Conservation (phyloP, 345 rosid genomes). For the Lepidium sativum region DNA sequence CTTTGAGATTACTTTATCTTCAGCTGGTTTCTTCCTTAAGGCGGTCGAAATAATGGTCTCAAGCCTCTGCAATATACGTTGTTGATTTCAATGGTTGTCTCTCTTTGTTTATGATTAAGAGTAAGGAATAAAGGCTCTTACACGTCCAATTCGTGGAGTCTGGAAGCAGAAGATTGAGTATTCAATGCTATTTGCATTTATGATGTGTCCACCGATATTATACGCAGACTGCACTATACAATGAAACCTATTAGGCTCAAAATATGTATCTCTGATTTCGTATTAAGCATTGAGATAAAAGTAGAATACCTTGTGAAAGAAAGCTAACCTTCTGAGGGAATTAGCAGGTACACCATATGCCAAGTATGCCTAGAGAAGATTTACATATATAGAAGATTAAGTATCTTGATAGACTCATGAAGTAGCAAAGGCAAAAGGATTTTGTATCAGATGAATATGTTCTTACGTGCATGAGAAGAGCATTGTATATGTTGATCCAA, state of each 20-base stretch:
- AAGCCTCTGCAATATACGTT: slow-evolving; percentile 54
- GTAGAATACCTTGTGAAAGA: slow-evolving; percentile 81
- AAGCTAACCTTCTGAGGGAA: slow-evolving; percentile 66
- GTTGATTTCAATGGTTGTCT: background rate
- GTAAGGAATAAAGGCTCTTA: slow-evolving; percentile 22
- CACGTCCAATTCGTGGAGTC: slow-evolving; percentile 68
- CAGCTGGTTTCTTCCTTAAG: slow-evolving; percentile 58
- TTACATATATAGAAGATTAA: background rate
- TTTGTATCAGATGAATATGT: background rate
- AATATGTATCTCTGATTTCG: background rate
- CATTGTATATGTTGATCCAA: slow-evolving; percentile 87
- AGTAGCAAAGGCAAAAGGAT: background rate
- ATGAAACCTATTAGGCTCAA: slow-evolving; percentile 25
- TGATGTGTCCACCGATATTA: slow-evolving; percentile 69
- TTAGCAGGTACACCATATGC: slow-evolving; percentile 73
- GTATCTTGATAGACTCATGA: background rate
- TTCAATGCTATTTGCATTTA: slow-evolving; percentile 82
- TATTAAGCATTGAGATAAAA: background rate
- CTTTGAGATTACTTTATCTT: slow-evolving; percentile 51
- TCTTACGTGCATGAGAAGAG: slow-evolving; percentile 92
- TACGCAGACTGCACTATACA: slow-evolving; percentile 81
- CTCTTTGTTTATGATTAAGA: background rate
- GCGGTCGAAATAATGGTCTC: slow-evolving; percentile 74
- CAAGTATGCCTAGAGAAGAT: slow-evolving; percentile 56
- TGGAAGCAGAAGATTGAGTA: slow-evolving; percentile 67